A percentile compares a stretch with the other conserved stretches of the same genome.
Conservation (phyloP, 768 basidiomycete species). For the Roridomyces roridus region DNA sequence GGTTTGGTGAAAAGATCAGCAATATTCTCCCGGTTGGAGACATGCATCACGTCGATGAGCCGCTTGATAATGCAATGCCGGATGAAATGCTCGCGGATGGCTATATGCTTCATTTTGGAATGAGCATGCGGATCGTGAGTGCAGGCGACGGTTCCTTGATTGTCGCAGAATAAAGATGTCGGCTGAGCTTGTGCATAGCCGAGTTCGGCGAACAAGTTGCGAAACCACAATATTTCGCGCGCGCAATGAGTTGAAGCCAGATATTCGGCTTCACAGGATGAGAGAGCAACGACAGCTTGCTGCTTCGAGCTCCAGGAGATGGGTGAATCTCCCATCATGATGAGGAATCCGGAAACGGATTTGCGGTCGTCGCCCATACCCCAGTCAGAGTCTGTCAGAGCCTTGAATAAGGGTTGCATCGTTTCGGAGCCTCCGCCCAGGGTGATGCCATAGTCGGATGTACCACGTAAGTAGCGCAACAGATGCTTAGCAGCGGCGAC, state of each 20-base stretch:
- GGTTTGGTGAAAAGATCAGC: slow-evolving; percentile 39
- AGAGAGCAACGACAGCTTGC: slow-evolving; percentile 39
- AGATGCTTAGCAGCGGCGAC: slow-evolving; percentile 23
- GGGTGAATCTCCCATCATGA: slow-evolving; percentile 29
- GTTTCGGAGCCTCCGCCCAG: slow-evolving; percentile 2
- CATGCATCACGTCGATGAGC: slow-evolving; percentile 24
- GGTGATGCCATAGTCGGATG: neutral
- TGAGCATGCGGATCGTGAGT: slow-evolving; percentile 33
- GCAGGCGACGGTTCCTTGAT: slow-evolving; percentile 25
- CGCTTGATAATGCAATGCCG: slow-evolving; percentile 18
- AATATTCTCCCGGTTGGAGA: slow-evolving; percentile 24
- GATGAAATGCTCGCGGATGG: slow-evolving; percentile 35
- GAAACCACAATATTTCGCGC: slow-evolving; percentile 6
- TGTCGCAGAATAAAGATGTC: slow-evolving; percentile 15
- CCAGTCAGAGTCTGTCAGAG: slow-evolving; percentile 24
- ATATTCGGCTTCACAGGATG: slow-evolving; percentile 37
- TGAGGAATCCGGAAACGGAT: slow-evolving; percentile 39
- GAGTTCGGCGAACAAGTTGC: slow-evolving; percentile 27
- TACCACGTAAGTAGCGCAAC: slow-evolving; percentile 18
- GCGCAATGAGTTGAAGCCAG: slow-evolving; percentile 16
- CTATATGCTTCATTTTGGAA: slow-evolving; percentile 36
- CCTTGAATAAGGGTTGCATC: slow-evolving; percentile 4
- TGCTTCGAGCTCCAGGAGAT: slow-evolving; percentile 39
- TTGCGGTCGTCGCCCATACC: slow-evolving; percentile 19
- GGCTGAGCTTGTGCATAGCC: slow-evolving; percentile 8